Evolutionary conservation across 768 basidiomycete genomes (phyloP).

Genomic region (Omphalotus guepiniiformis): DNA sequence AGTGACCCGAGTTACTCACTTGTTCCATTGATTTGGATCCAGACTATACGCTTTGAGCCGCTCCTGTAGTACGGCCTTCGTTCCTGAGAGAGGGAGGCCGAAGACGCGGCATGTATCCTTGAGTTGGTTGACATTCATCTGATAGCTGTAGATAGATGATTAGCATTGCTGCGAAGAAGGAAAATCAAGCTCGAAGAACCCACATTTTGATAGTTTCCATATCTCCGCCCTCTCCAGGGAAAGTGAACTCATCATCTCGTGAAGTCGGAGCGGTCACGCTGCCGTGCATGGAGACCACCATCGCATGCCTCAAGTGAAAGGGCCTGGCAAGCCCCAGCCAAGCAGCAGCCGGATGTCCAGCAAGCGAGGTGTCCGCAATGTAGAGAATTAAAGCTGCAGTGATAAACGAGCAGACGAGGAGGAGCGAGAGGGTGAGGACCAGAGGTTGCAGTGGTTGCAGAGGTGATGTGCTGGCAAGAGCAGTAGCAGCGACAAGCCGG

Average conservation of each 20-base stretch:
- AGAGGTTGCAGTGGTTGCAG: too few species aligned
- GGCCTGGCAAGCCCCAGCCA: too few species aligned
- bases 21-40: constrained; percentile 12
- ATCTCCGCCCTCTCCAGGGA: background rate
- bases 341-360: too few species aligned
- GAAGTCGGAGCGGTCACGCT: background rate
- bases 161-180: background rate
- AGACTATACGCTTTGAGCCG: constrained; percentile 12
- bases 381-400: too few species aligned
- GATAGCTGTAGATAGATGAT: background rate
- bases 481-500: too few species aligned
- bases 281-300: background rate
- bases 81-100: constrained; percentile 7
- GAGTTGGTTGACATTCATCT: background rate
- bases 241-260: background rate
- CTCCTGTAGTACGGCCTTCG: constrained; percentile 5
- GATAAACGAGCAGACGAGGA: too few species aligned
- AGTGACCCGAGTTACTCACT: constrained; percentile 7
- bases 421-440: too few species aligned
- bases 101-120: background rate
- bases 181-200: background rate
- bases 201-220: background rate
- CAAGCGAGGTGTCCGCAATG: too few species aligned
- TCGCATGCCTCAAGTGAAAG: too few species aligned
- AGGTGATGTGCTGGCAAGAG: too few species aligned